Evolutionary conservation across 192 early-diverging fungal genomes (phyloP).

Genomic region (Backusella liffmaniae): DNA sequence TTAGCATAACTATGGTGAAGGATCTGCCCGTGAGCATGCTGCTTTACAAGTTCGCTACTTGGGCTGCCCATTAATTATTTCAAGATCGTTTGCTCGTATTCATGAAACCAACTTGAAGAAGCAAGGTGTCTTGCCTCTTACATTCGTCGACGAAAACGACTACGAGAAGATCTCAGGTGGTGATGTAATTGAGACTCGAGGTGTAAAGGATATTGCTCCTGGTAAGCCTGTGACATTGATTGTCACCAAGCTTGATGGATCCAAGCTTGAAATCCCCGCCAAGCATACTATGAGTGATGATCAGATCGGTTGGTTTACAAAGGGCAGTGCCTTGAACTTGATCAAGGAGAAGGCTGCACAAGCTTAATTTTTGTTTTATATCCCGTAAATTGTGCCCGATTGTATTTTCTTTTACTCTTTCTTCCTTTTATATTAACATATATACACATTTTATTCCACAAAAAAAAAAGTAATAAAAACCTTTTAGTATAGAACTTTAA

Average conservation of each 20-base stretch:
- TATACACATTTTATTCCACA: neutral
- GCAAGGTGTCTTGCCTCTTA: conserved; percentile 95
- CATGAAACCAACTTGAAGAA: conserved; percentile 99
- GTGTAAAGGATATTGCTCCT: conserved; percentile 62
- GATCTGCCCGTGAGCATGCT: conserved; percentile 91
- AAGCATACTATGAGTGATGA: conserved; percentile 87
- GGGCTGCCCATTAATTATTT: conserved; percentile 81
- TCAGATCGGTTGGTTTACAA: conserved; percentile 92
- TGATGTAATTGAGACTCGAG: conserved; percentile 66
- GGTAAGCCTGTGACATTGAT: conserved; percentile 58
- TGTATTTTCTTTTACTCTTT: conserved; percentile 3
- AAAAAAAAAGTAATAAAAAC: neutral
- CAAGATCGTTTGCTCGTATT: conserved; percentile 96
- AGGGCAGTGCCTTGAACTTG: conserved; percentile 87
- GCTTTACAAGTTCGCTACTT: conserved; percentile 86
- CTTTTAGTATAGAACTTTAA: neutral
- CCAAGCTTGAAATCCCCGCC: conserved; percentile 57
- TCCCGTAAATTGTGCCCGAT: neutral
- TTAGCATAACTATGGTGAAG: conserved; percentile 90
- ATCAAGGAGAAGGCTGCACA: conserved; percentile 48
- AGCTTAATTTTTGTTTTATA: conserved; percentile 12
- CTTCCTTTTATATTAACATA: neutral
- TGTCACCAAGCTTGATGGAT: conserved; percentile 58
- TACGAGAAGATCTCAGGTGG: conserved; percentile 74
- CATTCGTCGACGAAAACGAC: conserved; percentile 82